Conservation (phyloP, 108 stramenopile species). For the Cyclostephanos tholiformis region DNA sequence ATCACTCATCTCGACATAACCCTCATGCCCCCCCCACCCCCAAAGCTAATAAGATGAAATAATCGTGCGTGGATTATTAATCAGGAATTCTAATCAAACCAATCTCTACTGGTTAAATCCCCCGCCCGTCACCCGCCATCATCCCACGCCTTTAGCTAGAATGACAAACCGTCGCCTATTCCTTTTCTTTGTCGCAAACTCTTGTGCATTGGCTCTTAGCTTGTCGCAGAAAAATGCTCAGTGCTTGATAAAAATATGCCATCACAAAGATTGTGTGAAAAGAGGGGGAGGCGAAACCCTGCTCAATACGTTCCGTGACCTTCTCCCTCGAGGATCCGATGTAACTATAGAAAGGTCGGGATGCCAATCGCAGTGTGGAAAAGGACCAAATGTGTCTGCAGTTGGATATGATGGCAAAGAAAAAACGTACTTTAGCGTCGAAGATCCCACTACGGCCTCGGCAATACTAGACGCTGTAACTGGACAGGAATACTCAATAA, state of each 20-base stretch:
- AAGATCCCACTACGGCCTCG: slow-evolving; percentile 39
- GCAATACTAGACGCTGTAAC: slow-evolving; percentile 41
- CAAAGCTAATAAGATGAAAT: no score
- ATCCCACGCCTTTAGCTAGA: no score
- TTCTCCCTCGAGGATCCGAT: slow-evolving; percentile 22
- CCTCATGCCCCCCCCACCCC: no score
- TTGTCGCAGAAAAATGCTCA: neutral
- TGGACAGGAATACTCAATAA: slow-evolving; percentile 32
- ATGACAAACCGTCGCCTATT: neutral
- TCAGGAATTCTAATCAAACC: no score
- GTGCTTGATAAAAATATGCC: slow-evolving; percentile 41
- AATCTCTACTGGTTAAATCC: no score
- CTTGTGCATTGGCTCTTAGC: neutral
- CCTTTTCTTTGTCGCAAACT: neutral
- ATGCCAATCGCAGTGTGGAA: slow-evolving; percentile 52
- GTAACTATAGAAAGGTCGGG: slow-evolving; percentile 41
- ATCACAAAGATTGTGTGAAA: slow-evolving; percentile 50
- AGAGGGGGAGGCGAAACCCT: slow-evolving; percentile 40
- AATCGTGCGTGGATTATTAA: no score
- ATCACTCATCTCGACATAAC: no score
- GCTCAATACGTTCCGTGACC: slow-evolving; percentile 37
- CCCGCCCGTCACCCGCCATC: no score
- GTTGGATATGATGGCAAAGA: slow-evolving; percentile 27
- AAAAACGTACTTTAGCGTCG: slow-evolving; percentile 36
- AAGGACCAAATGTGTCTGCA: slow-evolving; percentile 47